These are phyloP conservation scores for Rhodotorula taiwanensis DNA, from an alignment of 768 basidiomycete genomes.

Conservation along the genomic window DNA sequence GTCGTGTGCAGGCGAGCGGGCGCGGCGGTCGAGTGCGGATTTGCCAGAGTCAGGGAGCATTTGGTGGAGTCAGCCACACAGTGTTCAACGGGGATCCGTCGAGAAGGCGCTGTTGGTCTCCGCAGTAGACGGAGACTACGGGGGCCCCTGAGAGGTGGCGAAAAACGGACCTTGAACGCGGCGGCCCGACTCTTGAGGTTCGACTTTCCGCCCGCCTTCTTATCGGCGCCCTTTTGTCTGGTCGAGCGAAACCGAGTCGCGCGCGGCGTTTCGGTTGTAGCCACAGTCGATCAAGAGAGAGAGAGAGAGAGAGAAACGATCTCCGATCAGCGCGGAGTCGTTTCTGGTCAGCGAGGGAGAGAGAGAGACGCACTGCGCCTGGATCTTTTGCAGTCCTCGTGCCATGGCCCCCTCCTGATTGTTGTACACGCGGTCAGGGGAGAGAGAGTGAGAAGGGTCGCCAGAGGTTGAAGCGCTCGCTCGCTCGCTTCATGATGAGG, in stretches of 20 bases:
- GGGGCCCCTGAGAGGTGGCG: not conserved
- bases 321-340: not conserved
- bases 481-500: too few species aligned
- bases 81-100: too few species aligned
- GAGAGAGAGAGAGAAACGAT: not conserved
- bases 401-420: too few species aligned
- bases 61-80: too few species aligned
- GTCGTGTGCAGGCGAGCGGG: too few species aligned
- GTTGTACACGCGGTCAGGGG: too few species aligned
- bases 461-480: too few species aligned
- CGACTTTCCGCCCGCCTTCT: constrained; percentile 1
- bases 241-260: too few species aligned
- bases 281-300: not conserved
- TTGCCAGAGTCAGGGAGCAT: too few species aligned
- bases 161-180: constrained; percentile 4
- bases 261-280: not conserved
- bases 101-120: not conserved
- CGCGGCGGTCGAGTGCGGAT: too few species aligned
- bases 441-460: too few species aligned
- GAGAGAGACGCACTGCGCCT: not conserved
- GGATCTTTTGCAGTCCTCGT: constrained; percentile 6
- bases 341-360: fast-evolving
- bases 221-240: not conserved
- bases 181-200: constrained; percentile 1
- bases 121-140: too few species aligned